phyloP scores from a whole-genome alignment of 805 yeast species.

The Kodamaea restingae region DNA sequence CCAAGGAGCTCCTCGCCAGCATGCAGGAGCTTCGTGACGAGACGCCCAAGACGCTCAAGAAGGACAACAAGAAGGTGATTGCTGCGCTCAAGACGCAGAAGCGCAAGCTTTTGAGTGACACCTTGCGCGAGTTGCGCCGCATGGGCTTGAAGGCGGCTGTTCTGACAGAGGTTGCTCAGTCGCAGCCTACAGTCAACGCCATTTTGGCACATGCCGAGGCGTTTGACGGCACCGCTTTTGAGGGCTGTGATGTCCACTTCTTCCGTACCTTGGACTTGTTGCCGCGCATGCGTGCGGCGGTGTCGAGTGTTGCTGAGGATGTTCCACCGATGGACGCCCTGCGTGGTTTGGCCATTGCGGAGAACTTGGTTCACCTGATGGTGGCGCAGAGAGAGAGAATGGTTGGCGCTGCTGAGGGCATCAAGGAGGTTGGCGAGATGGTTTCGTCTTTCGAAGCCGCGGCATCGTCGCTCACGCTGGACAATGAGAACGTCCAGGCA shows the following conservation, averaged over 20 bases:
- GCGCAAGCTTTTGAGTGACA: constrained; percentile 68
- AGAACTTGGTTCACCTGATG: constrained; percentile 52
- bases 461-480: no score
- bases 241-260: constrained; percentile 49
- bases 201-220: constrained; percentile 55
- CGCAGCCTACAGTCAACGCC: constrained; percentile 58
- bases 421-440: background rate
- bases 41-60: constrained; percentile 69
- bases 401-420: background rate
- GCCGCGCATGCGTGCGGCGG: constrained; percentile 71
- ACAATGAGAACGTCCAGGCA: no score
- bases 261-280: constrained; percentile 72
- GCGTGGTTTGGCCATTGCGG: constrained; percentile 72
- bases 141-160: constrained; percentile 72
- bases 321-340: constrained; percentile 71
- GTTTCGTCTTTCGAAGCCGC: no score
- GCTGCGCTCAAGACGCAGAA: constrained; percentile 80
- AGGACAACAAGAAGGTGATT: constrained; percentile 66
- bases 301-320: constrained; percentile 60
- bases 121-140: constrained; percentile 66
- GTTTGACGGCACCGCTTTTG: constrained; percentile 34
- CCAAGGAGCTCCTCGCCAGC: constrained; percentile 50
- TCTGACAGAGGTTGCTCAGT: constrained; percentile 59
- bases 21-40: constrained; percentile 64
- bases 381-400: constrained; percentile 1